A percentile compares a stretch with the other conserved stretches of the same genome.
These are phyloP conservation scores for Echeveria elegans DNA, from an alignment of 164 flowering plant species.

Conservation along the genomic window DNA sequence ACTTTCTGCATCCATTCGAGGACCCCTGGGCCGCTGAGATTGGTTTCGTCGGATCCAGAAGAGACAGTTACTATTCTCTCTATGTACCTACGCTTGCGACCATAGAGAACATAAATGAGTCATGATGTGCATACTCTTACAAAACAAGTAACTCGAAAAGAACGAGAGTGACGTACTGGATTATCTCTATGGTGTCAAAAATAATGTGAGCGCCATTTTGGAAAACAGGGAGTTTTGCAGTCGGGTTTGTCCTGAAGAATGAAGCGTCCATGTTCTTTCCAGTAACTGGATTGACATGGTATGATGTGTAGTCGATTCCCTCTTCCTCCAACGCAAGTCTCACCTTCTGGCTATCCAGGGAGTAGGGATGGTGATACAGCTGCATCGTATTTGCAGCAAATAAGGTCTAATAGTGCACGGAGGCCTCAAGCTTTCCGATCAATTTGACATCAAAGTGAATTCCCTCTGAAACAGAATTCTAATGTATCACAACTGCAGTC, in stretches of 20 bases:
- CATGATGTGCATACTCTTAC: neutral
- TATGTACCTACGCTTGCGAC: constrained; percentile 44
- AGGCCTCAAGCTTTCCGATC: neutral
- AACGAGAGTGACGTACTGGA: constrained; percentile 49
- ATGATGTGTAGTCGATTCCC: constrained; percentile 77
- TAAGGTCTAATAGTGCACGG: neutral
- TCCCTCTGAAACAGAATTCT: neutral
- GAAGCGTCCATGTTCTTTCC: constrained; percentile 78
- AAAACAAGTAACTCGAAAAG: neutral
- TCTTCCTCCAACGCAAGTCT: constrained; percentile 90
- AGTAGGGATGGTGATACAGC: constrained; percentile 84
- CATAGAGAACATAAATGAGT: neutral
- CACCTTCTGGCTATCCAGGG: constrained; percentile 88
- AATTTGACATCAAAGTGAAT: neutral
- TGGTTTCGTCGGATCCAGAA: constrained; percentile 23
- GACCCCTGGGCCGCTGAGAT: constrained; percentile 31
- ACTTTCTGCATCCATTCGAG: constrained; percentile 83
- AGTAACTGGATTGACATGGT: constrained; percentile 79
- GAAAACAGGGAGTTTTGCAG: constrained; percentile 74
- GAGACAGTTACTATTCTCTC: constrained; percentile 63
- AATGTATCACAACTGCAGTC: no score
- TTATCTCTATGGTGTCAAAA: constrained; percentile 77
- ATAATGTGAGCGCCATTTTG: no score
- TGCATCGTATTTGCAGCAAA: constrained; percentile 33
- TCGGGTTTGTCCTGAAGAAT: constrained; percentile 73